Base-by-base conservation (phyloP, 2,329 filamentous ascomycete species). In the Ceratocystis destructans region DNA sequence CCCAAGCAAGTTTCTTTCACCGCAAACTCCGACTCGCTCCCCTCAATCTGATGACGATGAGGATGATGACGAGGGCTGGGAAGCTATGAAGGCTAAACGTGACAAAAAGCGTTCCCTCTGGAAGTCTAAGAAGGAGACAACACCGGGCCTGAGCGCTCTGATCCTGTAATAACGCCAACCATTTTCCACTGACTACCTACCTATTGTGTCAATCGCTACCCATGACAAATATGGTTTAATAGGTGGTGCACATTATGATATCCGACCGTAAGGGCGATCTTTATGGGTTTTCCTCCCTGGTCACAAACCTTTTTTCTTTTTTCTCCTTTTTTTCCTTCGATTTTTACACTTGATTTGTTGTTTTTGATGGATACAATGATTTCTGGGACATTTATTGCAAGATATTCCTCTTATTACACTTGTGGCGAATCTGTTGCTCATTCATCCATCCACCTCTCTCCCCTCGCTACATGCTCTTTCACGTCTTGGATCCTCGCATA, bases 21-120 rank as follows among this genome's bases (percentile, higher is more conserved):
- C 55, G 28, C 55, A 59, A 37, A 74, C 71, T 70, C 73, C 71
- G 70, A 73, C 70, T 72, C 68, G 75, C 64, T 73, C 74, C 33
- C 79, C 74, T 67, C 73, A 75, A 2, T 73, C 77, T 1, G 75
- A 73, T 10, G 76, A 76, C 33, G 83, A 87, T 41, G 85, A 87
- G 61, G 83, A 85, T 66, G 84, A 87, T 20, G 85, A 88, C 64
- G 79, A 86, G 71, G 86, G 83, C 17, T 88, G 86, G 86, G 84
- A 83, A 69, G 83, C 84, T 37, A 87, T 88, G 84, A 84, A 83
- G 72, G 83, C 83, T 66, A 87, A 87, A 76, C 79, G 84, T 67
- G 84, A 87, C 67, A 83, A 86, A 77, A 88, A 87, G 77, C 82
- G 81, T 72, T 83, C 82, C n/a, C 70, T 82, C 45, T 88, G 86